These are phyloP conservation scores for Xylariaceae sp. DNA, from an alignment of 2,329 filamentous ascomycete genomes.

Conservation along the genomic window DNA sequence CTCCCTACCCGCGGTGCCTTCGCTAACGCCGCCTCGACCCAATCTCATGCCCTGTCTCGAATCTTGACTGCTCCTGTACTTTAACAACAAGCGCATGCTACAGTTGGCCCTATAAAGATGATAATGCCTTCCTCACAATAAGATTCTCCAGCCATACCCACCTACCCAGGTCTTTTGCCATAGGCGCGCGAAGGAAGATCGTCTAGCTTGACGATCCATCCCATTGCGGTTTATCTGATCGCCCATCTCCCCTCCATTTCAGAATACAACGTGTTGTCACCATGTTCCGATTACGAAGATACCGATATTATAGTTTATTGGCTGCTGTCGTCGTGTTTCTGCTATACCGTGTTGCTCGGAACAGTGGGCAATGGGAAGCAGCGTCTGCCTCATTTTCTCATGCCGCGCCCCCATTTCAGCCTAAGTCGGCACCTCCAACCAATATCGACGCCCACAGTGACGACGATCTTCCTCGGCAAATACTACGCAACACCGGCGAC, in stretches of 20 bases:
- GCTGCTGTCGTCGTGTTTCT: constrained; percentile 27
- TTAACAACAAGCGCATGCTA: constrained; percentile 7
- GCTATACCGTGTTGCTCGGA: constrained; percentile 23
- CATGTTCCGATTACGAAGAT: constrained; percentile 30
- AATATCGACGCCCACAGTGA: constrained; percentile 12
- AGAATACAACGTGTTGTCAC: constrained; percentile 2
- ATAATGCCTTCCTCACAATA: constrained; percentile 9
- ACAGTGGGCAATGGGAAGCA: constrained; percentile 28
- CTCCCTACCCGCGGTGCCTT: neutral
- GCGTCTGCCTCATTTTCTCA: constrained; percentile 22
- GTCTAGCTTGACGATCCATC: constrained; percentile 1
- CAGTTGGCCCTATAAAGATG: constrained; percentile 6
- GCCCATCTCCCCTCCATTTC: neutral
- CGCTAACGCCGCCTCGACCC: neutral
- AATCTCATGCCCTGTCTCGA: neutral
- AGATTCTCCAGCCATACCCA: constrained; percentile 5
- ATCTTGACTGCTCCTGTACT: neutral
- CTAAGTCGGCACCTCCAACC: constrained; percentile 5
- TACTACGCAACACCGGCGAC: constrained; percentile 17
- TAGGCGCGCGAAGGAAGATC: constrained; percentile 5
- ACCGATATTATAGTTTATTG: constrained; percentile 29
- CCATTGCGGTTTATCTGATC: neutral
- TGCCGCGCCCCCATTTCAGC: constrained; percentile 7
- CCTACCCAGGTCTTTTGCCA: neutral
- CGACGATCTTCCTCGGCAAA: constrained; percentile 17